phyloP scores from a whole-genome alignment of 2,329 filamentous ascomycete species.

The Graphilbum sp. region DNA sequence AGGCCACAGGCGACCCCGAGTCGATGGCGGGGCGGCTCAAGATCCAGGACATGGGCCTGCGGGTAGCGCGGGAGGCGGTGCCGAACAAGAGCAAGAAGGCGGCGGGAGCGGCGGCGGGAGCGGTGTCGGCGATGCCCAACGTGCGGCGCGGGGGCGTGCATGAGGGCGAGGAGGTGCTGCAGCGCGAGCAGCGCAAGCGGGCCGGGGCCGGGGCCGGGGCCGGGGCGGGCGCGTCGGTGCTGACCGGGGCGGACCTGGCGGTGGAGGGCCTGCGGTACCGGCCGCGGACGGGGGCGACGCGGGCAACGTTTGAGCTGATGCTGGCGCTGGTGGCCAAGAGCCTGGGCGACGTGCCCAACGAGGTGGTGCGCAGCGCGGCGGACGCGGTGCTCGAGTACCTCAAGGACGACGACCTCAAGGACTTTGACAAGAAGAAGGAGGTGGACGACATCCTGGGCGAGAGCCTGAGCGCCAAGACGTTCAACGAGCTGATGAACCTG shows the following conservation, averaged over 20 bases:
- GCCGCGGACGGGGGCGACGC: conserved; percentile 77
- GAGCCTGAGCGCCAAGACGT: conserved; percentile 71
- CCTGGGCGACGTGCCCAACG: conserved; percentile 83
- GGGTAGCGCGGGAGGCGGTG: conserved; percentile 61
- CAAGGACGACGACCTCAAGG: conserved; percentile 91
- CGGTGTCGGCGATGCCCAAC: conserved; percentile 45
- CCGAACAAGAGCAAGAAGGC: conserved; percentile 70
- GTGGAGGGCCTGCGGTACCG: conserved; percentile 88
- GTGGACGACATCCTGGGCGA: conserved; percentile 85
- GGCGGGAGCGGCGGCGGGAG: too few species aligned
- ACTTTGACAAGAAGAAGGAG: conserved; percentile 96
- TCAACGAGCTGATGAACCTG: conserved; percentile 90
- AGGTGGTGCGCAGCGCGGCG: conserved; percentile 82
- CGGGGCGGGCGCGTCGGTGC: not conserved
- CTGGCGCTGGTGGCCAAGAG: conserved; percentile 76
- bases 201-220: conserved; percentile 45
- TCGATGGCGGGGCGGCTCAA: conserved; percentile 88
- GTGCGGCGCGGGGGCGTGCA: conserved; percentile 59
- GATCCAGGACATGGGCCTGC: conserved; percentile 84
- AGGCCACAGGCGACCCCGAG: conserved; percentile 92
- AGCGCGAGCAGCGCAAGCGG: conserved; percentile 72
- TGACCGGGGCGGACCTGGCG: conserved; percentile 49
- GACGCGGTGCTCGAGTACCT: conserved; percentile 82
- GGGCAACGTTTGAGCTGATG: conserved; percentile 88
- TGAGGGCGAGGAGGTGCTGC: conserved; percentile 71